These are phyloP conservation scores for Periconia digitata DNA, from an alignment of 2,329 filamentous ascomycete species.

Conservation along the genomic window DNA sequence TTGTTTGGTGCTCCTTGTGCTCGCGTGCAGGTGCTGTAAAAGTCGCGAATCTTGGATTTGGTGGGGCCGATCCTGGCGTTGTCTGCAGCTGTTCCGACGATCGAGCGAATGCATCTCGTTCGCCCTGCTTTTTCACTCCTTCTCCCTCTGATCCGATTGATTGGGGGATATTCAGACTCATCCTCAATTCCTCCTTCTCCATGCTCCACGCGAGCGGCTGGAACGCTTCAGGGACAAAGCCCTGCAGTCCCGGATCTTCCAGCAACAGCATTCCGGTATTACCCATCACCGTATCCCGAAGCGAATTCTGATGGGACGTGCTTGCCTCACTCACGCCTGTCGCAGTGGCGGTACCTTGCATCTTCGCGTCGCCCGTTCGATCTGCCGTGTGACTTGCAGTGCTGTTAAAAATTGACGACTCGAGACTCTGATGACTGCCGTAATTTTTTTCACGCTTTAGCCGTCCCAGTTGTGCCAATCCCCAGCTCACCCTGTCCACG, in stretches of 20 bases:
- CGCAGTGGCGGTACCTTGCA: constrained; percentile 9
- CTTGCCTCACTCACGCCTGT: constrained; percentile 14
- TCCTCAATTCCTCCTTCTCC: constrained; percentile 15
- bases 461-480: constrained; percentile 24
- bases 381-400: not conserved
- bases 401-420: not conserved
- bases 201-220: constrained; percentile 34
- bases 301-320: constrained; percentile 6
- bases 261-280: constrained; percentile 51
- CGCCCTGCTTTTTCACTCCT: not conserved
- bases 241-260: constrained; percentile 50
- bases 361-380: constrained; percentile 4
- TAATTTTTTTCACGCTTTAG: not conserved
- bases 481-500: constrained; percentile 43
- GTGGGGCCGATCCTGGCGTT: constrained; percentile 10
- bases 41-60: constrained; percentile 24
- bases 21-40: constrained; percentile 13
- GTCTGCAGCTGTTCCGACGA: constrained; percentile 14
- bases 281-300: constrained; percentile 48
- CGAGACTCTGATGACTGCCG: not conserved
- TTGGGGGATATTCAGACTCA: constrained; percentile 8
- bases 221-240: constrained; percentile 35
- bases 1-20: constrained; percentile 3
- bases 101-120: constrained; percentile 12
- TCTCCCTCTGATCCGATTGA: constrained; percentile 3